Conservation (phyloP, 257 asterid genomes). For the Solanum microdontum region DNA sequence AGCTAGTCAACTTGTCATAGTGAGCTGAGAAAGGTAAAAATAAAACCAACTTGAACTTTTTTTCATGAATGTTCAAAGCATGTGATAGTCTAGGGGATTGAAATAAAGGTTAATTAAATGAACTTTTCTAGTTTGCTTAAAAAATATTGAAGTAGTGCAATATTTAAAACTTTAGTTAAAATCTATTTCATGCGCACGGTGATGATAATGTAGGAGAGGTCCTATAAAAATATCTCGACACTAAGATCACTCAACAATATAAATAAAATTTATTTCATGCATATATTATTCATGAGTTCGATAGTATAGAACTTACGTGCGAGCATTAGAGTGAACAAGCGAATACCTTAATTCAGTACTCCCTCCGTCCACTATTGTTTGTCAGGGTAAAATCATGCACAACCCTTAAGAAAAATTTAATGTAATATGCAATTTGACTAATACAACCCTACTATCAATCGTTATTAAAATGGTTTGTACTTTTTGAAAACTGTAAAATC, state of each 20-base stretch:
- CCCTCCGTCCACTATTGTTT: too few species aligned
- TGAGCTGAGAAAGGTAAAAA: too few species aligned
- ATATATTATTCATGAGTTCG: not conserved
- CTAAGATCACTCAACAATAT: not conserved
- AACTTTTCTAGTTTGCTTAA: not conserved
- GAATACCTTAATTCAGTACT: not conserved
- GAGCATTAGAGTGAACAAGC: not conserved
- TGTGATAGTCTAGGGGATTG: not conserved
- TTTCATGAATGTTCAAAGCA: not conserved
- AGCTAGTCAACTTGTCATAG: too few species aligned
- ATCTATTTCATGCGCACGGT: too few species aligned
- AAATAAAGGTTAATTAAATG: not conserved
- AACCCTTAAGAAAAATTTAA: too few species aligned
- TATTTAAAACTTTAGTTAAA: not conserved
- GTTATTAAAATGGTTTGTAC: too few species aligned
- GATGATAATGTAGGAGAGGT: not conserved
- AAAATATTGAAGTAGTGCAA: not conserved
- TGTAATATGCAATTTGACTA: too few species aligned
- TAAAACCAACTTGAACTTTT: too few species aligned
- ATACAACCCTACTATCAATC: too few species aligned
- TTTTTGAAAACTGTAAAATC: too few species aligned
- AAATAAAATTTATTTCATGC: not conserved
- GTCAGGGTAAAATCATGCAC: too few species aligned
- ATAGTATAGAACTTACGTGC: not conserved
- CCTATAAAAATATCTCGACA: not conserved